Conservation (phyloP, 1,139 yeast species). For the Taphrina communis region DNA sequence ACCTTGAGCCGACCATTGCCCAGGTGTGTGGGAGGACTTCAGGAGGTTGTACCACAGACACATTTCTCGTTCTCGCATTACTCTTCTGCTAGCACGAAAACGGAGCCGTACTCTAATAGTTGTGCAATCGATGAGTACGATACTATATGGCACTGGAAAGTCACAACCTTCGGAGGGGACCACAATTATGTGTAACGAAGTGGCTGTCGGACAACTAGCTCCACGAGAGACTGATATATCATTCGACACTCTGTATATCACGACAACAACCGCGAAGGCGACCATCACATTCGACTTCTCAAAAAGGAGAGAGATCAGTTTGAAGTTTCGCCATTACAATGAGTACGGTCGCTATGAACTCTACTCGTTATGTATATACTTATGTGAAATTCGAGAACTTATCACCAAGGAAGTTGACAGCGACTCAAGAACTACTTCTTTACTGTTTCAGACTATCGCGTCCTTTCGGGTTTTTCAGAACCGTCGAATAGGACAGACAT, state of each 20-base stretch:
- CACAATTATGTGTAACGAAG: background rate
- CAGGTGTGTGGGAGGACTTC: too few species aligned
- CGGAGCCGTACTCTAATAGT: too few species aligned
- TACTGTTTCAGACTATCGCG: background rate
- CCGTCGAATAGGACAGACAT: background rate
- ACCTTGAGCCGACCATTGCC: too few species aligned
- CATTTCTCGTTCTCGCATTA: too few species aligned
- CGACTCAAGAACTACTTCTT: background rate
- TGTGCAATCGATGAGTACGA: too few species aligned
- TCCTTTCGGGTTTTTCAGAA: slow-evolving; percentile 1
- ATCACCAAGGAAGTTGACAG: slow-evolving; percentile 4
- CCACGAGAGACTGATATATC: background rate
- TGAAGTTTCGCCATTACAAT: slow-evolving; percentile 6
- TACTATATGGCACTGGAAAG: too few species aligned
- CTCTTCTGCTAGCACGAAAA: too few species aligned
- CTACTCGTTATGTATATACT: slow-evolving; percentile 6
- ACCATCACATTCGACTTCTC: slow-evolving; percentile 9
- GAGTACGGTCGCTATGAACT: slow-evolving; percentile 1
- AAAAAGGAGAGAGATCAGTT: slow-evolving; percentile 1
- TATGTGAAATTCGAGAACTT: background rate
- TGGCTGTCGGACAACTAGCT: background rate
- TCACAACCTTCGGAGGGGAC: background rate
- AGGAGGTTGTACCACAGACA: too few species aligned
- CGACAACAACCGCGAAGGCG: background rate
- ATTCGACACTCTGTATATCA: background rate